phyloP scores from a whole-genome alignment of 1,139 yeast species.

The Geotrichum fermentans region DNA sequence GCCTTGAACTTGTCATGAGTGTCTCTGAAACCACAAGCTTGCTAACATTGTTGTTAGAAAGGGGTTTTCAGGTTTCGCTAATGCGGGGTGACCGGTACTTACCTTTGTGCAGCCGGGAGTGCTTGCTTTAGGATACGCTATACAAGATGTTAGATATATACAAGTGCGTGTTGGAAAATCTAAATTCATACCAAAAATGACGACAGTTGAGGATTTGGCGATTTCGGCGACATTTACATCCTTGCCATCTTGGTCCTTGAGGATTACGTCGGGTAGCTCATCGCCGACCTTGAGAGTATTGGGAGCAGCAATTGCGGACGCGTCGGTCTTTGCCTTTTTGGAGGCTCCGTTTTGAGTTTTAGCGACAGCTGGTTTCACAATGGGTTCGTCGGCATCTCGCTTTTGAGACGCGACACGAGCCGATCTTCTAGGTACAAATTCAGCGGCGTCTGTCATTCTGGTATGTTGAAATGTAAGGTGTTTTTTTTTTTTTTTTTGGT shows the following conservation, averaged over 20 bases:
- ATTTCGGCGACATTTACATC: conserved; percentile 39
- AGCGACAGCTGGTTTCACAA: conserved; percentile 5
- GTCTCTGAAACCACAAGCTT: conserved; percentile 83
- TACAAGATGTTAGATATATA: not conserved
- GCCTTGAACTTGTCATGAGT: conserved; percentile 51
- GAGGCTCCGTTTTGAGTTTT: conserved; percentile 4
- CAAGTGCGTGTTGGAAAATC: not conserved
- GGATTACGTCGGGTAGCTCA: conserved; percentile 57
- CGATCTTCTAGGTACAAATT: conserved; percentile 19
- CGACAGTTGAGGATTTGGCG: conserved; percentile 20
- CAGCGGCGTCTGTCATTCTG: conserved; percentile 16
- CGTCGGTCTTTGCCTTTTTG: conserved; percentile 15
- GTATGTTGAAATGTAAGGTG: not conserved
- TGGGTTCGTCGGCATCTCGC: conserved; percentile 18
- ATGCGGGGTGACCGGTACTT: not conserved
- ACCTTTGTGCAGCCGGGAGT: conserved; percentile 79
- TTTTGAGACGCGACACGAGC: conserved; percentile 20
- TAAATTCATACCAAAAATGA: conserved; percentile 50
- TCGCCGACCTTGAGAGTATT: conserved; percentile 48
- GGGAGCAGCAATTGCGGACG: conserved; percentile 1
- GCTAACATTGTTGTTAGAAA: conserved; percentile 41
- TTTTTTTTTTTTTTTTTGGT: no score
- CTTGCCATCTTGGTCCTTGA: conserved; percentile 65
- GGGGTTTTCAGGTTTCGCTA: conserved; percentile 32
- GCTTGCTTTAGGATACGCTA: conserved; percentile 82